Conservation (phyloP, 495 filamentous ascomycete species). For the Talaromyces stipitatus region DNA sequence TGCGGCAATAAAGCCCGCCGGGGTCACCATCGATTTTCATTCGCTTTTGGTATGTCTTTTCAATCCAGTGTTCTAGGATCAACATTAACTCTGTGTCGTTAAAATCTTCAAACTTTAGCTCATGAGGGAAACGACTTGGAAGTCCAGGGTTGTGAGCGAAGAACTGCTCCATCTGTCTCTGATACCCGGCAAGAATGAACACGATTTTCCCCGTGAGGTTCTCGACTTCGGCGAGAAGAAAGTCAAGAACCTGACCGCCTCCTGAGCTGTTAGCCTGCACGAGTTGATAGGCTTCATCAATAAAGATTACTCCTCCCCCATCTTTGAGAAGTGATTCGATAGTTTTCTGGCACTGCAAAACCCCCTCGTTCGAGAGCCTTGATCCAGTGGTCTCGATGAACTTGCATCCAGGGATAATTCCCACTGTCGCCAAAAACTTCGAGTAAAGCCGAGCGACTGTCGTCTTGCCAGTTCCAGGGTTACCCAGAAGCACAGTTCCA, state of each 20-base stretch:
- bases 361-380: constrained; percentile 52
- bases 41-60: constrained; percentile 33
- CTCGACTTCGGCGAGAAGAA: constrained; percentile 67
- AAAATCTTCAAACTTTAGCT: constrained; percentile 63
- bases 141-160: constrained; percentile 73
- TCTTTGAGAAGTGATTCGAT: constrained; percentile 45
- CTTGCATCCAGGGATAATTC: constrained; percentile 40
- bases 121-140: constrained; percentile 60
- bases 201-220: constrained; percentile 67
- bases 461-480: constrained; percentile 84
- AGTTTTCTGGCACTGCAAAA: constrained; percentile 45
- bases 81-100: constrained; percentile 52
- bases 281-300: constrained; percentile 76
- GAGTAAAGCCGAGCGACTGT: constrained; percentile 75
- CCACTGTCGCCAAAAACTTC: constrained; percentile 54
- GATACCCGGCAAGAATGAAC: constrained; percentile 73
- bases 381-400: constrained; percentile 67
- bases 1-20: constrained; percentile 56
- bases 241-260: constrained; percentile 62
- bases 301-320: constrained; percentile 61
- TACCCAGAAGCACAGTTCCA: constrained; percentile 60
- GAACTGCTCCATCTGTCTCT: constrained; percentile 71
- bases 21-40: constrained; percentile 56
- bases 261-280: constrained; percentile 28
- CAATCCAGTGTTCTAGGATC: constrained; percentile 43